Base-by-base conservation (phyloP, 371 early-diverging fungal species). In the Mucor racemosus region DNA sequence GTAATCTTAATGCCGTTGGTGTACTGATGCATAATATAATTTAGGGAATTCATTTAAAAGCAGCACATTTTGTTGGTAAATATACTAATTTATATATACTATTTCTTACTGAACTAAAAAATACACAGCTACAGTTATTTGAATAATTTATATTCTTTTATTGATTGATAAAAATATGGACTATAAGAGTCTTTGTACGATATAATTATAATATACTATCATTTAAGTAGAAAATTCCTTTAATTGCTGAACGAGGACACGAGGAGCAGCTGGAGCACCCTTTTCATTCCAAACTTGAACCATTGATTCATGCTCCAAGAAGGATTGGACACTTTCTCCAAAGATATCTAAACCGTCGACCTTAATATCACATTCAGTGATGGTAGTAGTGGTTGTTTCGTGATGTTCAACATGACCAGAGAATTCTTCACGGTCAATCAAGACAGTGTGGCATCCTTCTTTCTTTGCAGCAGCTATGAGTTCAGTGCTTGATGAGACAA, bases 311-410 rank as follows among this genome's bases (percentile, higher is more conserved):
- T 80, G 77, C 26, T 80, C 81, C 62, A 71, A 62, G 62, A 76
- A 68, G 14, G 76, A 67, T 62, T 80, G 73, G 58, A 75, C 71
- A 58, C 81, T 80, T 70, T 80, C 81, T 33, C 78, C 81, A 31
- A 80, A 71, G 55, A 80, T 62, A 65, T 80, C 81, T 15, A 80
- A 38, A 13, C 78, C 81, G 40, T 78, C 75, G 7, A 76, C 64
- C 39, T 72, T 71, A 19, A 78, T 50, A 60, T 78, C 81, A 38
- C 50, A 74, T 15, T 71, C 54, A 10, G 34, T 26, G 3, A 46
- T 8, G n/a, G 44, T 8, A 11, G 35, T 36, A 10, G n/a, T 31
- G 13, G 31, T 42, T 7, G n/a, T 4, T 44, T 63, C 7, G 38
- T 48, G 17, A 33, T 54, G 60, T 42, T 60, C 61, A 14, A 14